These are phyloP conservation scores for Petunia axillaris DNA, from an alignment of 257 asterid species.

Conservation along the genomic window DNA sequence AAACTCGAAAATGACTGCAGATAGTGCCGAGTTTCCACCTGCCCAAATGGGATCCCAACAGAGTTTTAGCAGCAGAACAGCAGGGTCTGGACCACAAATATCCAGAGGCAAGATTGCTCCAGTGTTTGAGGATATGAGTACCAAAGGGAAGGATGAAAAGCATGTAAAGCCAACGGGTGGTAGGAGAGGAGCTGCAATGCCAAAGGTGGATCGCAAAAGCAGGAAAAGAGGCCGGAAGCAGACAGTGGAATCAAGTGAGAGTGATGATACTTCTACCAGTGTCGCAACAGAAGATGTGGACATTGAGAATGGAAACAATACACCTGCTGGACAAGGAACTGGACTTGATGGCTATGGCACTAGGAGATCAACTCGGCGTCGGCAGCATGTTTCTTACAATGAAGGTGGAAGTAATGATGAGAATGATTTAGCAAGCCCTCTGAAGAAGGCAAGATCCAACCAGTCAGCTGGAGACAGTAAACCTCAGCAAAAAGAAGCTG, in stretches of 20 bases:
- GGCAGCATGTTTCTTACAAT: slow-evolving; percentile 57
- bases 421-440: slow-evolving; percentile 37
- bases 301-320: slow-evolving; percentile 32
- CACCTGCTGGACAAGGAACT: slow-evolving; percentile 37
- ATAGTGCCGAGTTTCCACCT: slow-evolving; percentile 37
- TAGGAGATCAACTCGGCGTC: slow-evolving; percentile 66
- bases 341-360: slow-evolving; percentile 38
- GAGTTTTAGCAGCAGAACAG: slow-evolving; percentile 36
- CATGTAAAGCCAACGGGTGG: slow-evolving; percentile 23
- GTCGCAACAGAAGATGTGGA: slow-evolving; percentile 46
- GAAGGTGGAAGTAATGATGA: slow-evolving; percentile 56
- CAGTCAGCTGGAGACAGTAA: slow-evolving; percentile 37
- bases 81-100: slow-evolving; percentile 37
- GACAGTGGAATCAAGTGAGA: slow-evolving; percentile 55
- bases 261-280: slow-evolving; percentile 52
- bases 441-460: slow-evolving; percentile 41
- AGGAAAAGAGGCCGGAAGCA: slow-evolving; percentile 55
- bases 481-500: slow-evolving; percentile 33
- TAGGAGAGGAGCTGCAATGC: slow-evolving; percentile 24
- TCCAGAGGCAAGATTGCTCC: slow-evolving; percentile 37
- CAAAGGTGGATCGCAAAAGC: slow-evolving; percentile 42
- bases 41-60: slow-evolving; percentile 36
- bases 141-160: slow-evolving; percentile 29
- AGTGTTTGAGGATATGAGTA: slow-evolving; percentile 37
- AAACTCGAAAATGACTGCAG: slow-evolving; percentile 31